Evolutionary conservation across 495 filamentous ascomycete genomes (phyloP), one percentile per base, ranked within the genome.

Genomic region (Halenospora varia): DNA sequence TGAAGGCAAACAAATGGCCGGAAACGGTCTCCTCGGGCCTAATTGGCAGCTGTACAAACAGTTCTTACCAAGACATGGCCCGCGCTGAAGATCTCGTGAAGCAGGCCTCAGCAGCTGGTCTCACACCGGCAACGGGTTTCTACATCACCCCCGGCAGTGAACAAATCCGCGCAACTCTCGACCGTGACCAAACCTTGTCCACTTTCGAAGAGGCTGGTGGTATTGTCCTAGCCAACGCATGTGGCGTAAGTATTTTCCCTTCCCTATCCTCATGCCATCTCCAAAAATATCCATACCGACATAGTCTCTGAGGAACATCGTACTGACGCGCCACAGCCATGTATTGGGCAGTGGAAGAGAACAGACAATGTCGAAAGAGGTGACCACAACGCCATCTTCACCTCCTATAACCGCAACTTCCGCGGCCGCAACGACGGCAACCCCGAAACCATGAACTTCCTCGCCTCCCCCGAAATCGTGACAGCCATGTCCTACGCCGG

Each of bases 391-490:
- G 94, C 94, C 48, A 97, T 98, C 65, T 83, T 98, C 70, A 93
- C 90, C 25, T 96, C 90, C 6, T 98, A 97, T 75, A 98, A 98
- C 81, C 88, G 94, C 59, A 98, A 98, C 75, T 98, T 98, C 81
- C 90, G 87, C 58, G 93, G 90, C 54, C 88, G 94, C 53, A 98
- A 98, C 69, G 94, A 98, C 66, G 94, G 94, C 60, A 97, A 97
- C 77, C 86, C 88, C 10, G 81, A 84, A 19, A 98, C 94, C 26
- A 96, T 97, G 93, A 97, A 97, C 79, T 98, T 98, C 78, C 82
- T 98, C 39, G 92, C 94, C 11, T 94, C 90, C 1, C 94, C 94
- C 2, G 94, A 98, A 70, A 81, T 98, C 35, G 95, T 98, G 59
- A 98, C 94, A 1, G 93, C 94, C 8, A 92, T 98, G 84, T 81